A percentile compares a stretch with the other conserved stretches of the same genome.
These are phyloP conservation scores for Maudiozyma serrabonitensis DNA, from an alignment of 805 yeast species.

Conservation along the genomic window DNA sequence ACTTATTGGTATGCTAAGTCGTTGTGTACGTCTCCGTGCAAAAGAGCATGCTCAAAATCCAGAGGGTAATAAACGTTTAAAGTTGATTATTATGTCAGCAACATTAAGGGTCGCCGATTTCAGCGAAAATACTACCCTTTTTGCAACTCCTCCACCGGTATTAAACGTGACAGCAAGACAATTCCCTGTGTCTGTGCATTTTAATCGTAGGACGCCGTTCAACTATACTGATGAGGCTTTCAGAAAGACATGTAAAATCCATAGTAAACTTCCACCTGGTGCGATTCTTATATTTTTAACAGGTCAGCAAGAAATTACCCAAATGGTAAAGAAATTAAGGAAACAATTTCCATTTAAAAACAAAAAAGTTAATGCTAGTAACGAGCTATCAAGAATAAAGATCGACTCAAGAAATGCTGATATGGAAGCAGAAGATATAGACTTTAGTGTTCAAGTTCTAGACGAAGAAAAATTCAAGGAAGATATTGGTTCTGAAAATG, in stretches of 20 bases:
- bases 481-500: conserved; percentile 26
- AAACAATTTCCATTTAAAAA: conserved; percentile 51
- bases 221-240: conserved; percentile 84
- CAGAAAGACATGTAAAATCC: conserved; percentile 78
- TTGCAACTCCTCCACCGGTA: conserved; percentile 72
- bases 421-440: conserved; percentile 83
- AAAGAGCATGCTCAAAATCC: conserved; percentile 43
- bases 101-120: conserved; percentile 90
- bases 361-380: conserved; percentile 21
- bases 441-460: conserved; percentile 43
- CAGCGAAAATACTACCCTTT: conserved; percentile 66
- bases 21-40: conserved; percentile 67
- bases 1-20: conserved; percentile 85
- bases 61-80: conserved; percentile 47
- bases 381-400: conserved; percentile 36
- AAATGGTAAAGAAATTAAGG: conserved; percentile 60
- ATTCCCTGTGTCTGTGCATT: conserved; percentile 86
- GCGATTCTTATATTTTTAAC: conserved; percentile 87
- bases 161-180: conserved; percentile 88
- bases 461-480: conserved; percentile 30
- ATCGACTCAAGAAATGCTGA: conserved; percentile 52
- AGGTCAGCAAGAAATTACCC: conserved; percentile 85
- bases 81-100: conserved; percentile 92
- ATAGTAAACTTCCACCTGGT: conserved; percentile 79
- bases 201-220: conserved; percentile 65